Evolutionary conservation across 352 stramenopile genomes (phyloP).

Genomic region (Plasmopara muralis): DNA sequence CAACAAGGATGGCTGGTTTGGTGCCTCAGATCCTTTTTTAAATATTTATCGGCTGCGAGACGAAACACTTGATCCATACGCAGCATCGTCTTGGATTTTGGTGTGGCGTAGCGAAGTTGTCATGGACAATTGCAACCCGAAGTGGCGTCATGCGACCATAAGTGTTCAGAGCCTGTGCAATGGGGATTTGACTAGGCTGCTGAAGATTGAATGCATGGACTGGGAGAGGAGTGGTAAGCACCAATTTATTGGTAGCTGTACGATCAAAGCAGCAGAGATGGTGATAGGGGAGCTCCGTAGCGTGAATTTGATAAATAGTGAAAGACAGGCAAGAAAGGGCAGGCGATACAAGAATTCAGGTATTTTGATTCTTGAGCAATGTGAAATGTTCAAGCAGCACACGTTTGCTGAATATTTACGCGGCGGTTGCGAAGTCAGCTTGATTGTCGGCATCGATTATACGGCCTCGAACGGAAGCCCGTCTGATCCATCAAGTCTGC

Average conservation of each 20-base stretch:
- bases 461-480: conserved; percentile 58
- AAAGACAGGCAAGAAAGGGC: conserved; percentile 58
- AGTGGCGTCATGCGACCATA: conserved; percentile 49
- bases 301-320: conserved; percentile 56
- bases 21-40: conserved; percentile 67
- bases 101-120: conserved; percentile 65
- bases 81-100: conserved; percentile 42
- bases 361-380: conserved; percentile 44
- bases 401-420: conserved; percentile 71
- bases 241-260: conserved; percentile 59
- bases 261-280: conserved; percentile 47
- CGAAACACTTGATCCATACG: conserved; percentile 28
- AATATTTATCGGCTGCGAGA: conserved; percentile 66
- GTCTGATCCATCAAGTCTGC: conserved; percentile 41
- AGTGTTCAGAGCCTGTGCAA: conserved; percentile 68
- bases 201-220: conserved; percentile 76
- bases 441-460: conserved; percentile 81
- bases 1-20: conserved; percentile 78
- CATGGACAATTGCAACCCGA: conserved; percentile 61
- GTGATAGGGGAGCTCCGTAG: conserved; percentile 43
- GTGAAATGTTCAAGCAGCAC: conserved; percentile 56
- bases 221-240: conserved; percentile 67
- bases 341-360: conserved; percentile 73
- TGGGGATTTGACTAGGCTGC: conserved; percentile 37
- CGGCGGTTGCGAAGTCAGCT: conserved; percentile 61